phyloP scores from a whole-genome alignment of 2,329 filamentous ascomycete species.

The Dothideomycetes sp. region DNA sequence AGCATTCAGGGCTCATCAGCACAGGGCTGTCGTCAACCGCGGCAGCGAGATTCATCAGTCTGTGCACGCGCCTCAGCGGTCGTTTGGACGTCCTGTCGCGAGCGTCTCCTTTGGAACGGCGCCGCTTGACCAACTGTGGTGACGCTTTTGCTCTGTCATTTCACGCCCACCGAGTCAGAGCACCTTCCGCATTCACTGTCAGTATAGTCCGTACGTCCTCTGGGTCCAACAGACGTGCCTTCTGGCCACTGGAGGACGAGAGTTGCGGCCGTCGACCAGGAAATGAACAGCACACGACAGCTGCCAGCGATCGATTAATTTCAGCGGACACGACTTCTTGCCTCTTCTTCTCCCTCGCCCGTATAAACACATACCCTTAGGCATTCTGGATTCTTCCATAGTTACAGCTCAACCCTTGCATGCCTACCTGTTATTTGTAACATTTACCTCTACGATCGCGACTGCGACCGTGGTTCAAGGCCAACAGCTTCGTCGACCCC shows the following conservation, averaged over 20 bases:
- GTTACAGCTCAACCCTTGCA: too few relatives aligned
- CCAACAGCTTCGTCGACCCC: too few relatives aligned
- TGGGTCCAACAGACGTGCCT: neutral
- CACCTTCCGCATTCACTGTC: too few relatives aligned
- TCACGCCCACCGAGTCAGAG: neutral
- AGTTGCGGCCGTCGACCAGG: neutral
- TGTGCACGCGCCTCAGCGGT: neutral
- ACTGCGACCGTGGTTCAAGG: too few relatives aligned
- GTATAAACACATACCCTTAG: too few relatives aligned
- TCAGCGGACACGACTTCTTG: conserved; percentile 9
- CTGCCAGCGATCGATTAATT: neutral
- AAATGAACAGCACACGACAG: neutral
- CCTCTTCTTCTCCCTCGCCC: too few relatives aligned
- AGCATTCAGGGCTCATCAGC: too few relatives aligned
- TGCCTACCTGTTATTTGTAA: too few relatives aligned
- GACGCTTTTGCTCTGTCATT: neutral
- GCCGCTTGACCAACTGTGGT: neutral
- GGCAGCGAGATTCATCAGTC: too few relatives aligned
- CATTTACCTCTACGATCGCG: too few relatives aligned
- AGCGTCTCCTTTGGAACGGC: neutral
- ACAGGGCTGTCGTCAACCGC: too few relatives aligned
- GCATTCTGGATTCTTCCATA: too few relatives aligned
- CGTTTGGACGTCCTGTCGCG: neutral
- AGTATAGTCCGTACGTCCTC: neutral
- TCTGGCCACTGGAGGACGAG: neutral